Base-by-base conservation (phyloP, 352 stramenopile genomes). In the Thraustochytrium sp. region DNA sequence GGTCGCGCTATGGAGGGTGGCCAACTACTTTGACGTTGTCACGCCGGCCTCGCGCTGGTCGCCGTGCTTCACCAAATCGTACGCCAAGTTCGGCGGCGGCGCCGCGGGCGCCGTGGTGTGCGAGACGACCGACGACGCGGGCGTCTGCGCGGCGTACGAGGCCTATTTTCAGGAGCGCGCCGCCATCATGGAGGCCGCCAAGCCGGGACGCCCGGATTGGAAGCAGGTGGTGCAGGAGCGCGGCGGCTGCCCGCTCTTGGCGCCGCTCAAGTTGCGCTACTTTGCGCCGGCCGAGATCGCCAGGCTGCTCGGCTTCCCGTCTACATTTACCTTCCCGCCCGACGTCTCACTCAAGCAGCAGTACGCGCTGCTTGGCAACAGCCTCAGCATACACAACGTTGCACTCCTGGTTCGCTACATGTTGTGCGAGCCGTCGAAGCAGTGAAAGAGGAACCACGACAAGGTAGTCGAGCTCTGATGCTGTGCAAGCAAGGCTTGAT, bases 281-380 rank as follows among this genome's bases (percentile, higher is more conserved):
- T 86, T 86, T 64, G 29, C 54, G 13, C 82, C 82, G 21, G 53
- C 51, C 23, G 82, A 86, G 48, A 86, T 86, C 53, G 75, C 75
- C 21, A 64, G 36, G 18, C 37, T 86, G 40, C 48, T 86, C 4
- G 75, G 76, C 26, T 86, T 86, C 2, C 82, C 82, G 11, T 16
- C 26, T 21, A 29, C 76, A 16, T 80, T 55, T 55, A 42, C 64
- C 51, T 85, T 85, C 34, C 82, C 75, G 2, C 38, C 37, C 9
- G 36, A 51, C 36, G 23, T 85, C 29, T 37, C 49, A n/a, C 54
- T 83, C 36, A 36, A 65, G 31, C 76, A 86, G 44, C 77, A 68
- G 36, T 86, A 86, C 42, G 53, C 77, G 34, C 48, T 86, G 73
- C 49, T 80, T 3, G 82, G 82, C 37, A 86, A 86, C 40, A 86